Base-by-base conservation (phyloP, 2,329 filamentous ascomycete genomes). In the Penicillium sp. region DNA sequence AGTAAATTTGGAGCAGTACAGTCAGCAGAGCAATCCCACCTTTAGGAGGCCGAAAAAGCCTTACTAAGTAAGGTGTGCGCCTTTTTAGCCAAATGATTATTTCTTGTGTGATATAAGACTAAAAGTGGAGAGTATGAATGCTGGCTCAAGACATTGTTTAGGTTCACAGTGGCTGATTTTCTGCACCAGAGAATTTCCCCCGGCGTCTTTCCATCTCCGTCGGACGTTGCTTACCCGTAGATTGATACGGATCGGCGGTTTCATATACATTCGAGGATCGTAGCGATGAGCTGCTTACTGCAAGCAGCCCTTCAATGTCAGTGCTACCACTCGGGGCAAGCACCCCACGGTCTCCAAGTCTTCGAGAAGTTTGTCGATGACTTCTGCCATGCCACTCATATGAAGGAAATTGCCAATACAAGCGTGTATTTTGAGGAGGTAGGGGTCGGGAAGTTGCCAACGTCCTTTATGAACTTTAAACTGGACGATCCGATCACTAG, bases 361-460 rank as follows among this genome's bases (percentile, higher is more conserved):
- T 43, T 43, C 20, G 11, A 50, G 41, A 13, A 53, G 5, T 40
- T 51, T 45, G 40, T 59, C 52, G 37, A 59, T 54, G 20, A 38
- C 43, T 31, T 60, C 51, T 14, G 45, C 54, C 23, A 47, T 42
- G 46, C 51, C 54, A 35, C 42, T 55, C 29, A 48, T 45, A 45
- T 56, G 40, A 24, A 57, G 31, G 34, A 58, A 57, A 23, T 56
- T 54, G 32, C 40, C 57, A 37, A 60, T 54, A 20, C 43, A 47
- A 45, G 50, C 50, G 39, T 60, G 57, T 11, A 58, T 42, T 31
- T 41, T 28, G 26, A 60, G 48, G 31, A 60, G 46, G 9, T 23
- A 14, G 14, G 52, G 51, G 41, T 49, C 37, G 32, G 57, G 54
- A 27, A 57, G 46, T 28, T 44, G 47, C 35, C 43, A 55, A 36